Base-by-base conservation (phyloP, 495 filamentous ascomycete genomes). In the Evansstolkia leycettana region DNA sequence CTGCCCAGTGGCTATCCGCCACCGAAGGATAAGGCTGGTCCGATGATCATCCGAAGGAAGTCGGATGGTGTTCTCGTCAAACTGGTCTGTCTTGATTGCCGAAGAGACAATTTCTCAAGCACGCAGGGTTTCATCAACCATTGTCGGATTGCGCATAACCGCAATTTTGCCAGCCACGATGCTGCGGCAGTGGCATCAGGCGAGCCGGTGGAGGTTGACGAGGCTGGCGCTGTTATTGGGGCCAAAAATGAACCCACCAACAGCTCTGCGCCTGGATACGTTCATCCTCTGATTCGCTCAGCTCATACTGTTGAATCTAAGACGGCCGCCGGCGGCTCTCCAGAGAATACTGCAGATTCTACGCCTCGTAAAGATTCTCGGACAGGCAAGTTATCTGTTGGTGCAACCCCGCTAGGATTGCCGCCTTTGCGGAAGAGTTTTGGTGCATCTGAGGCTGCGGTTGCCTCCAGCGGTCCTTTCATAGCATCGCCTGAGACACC, bases 51-150 rank as follows among this genome's bases (percentile, higher is more conserved):
- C 34, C 69, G 69, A 40, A 69, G 76, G 41, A 69, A 70, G 28
- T 70, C 69, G 30, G 76, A 82, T 50, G 66, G 67, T 16, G 55
- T 73, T 31, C 47, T 69, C 41, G 77, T 82, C 26, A 92, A 92
- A 57, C 70, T 96, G 30, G 76, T 89, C 33, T 98, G 90, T 60
- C 65, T 87, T 33, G 81, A 90, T 50, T 98, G 90, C 49, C 72
- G 83, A 28, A 67, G 85, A 37, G 80, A 80, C 58, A 82, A 95
- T 52, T 96, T 95, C 54, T 86, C 81, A 29, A 94, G 86, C 55
- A 84, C 84, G 1, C 90, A 98, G 55, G 90, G 90, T 2, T 96
- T 98, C 50, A 89, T 98, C 62, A 98, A 98, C 46, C 90, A 98
- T 48, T 95, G 87, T 48, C 86, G 90, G 28, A 95, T 98, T 38